Base-by-base conservation (phyloP, 164 flowering plant species). In the Cinnamomum chago region DNA sequence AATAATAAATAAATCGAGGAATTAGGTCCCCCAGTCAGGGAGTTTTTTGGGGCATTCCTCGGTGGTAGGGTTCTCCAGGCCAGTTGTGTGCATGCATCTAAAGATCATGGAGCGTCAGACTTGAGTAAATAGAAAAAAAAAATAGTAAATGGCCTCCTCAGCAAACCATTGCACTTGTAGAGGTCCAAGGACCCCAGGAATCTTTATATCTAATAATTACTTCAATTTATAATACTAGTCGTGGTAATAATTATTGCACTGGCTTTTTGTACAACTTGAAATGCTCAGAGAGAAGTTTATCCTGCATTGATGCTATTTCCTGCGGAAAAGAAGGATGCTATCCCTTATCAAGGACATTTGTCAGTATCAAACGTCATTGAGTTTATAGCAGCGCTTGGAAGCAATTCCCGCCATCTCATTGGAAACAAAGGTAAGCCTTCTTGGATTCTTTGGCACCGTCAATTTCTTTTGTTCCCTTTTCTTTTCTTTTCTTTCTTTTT, bases 301-400 rank as follows among this genome's bases (percentile, higher is more conserved):
- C 98, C 98, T 55, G 79, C 87, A 58, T 74, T 95, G 77, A 24
- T 90, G 75, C 79, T 95, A 76, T 93, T 87, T 82, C 97, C 97
- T 33, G 97, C 91, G 23, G 88, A 80, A 72, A 87, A 68, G 68
- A 90, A 88, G 81, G 77, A 70, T 72, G 85, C 84, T 50, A 60
- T 92, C 35, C 33, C 77, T 58, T 95, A 90, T 82, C 84, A 81
- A 68, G 98, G 98, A 35, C 88, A 89, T 77, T 80, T 85, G 78
- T 75, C 87, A 40, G 95, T 93, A 69, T 70, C 85, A 72, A 85
- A 81, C 75, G 74, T 95, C 4, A 82, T 92, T 68, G 86, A 80
- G 73, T 95, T 95, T 81, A 72, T 95, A 62, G 86, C 89, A 75
- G 83, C 85, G 70, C 83, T 85, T 79, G 97, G 97, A 77, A 85